Conservation (phyloP, 345 rosid genomes). For the Nasturtium officinale region DNA sequence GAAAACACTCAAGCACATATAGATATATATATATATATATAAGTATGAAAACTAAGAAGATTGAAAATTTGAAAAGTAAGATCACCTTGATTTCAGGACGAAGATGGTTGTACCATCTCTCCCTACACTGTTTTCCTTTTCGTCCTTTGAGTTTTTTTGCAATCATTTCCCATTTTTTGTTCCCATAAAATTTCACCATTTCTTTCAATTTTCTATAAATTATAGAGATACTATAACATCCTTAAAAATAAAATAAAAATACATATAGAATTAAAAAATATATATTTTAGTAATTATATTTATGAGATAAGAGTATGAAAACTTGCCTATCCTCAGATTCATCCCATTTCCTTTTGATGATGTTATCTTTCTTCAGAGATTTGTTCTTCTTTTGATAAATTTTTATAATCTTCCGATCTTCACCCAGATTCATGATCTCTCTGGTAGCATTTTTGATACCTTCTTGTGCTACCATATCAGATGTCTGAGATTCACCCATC, state of each 20-base stretch:
- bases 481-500: background rate
- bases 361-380: background rate
- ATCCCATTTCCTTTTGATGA: background rate
- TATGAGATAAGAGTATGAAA: background rate
- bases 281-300: too few species aligned
- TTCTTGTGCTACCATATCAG: background rate
- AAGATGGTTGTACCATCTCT: conserved; percentile 88
- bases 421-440: background rate
- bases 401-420: background rate
- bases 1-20: background rate
- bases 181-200: conserved; percentile 61
- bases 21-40: background rate
- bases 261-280: too few species aligned
- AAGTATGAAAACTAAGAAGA: background rate
- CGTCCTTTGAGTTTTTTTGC: conserved; percentile 63
- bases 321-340: conserved; percentile 15
- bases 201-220: conserved; percentile 51
- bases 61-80: background rate
- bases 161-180: conserved; percentile 62
- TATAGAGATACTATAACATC: background rate
- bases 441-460: background rate
- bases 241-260: background rate
- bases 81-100: conserved; percentile 75
- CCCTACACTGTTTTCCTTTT: conserved; percentile 83
- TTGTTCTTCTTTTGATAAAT: background rate